These are phyloP conservation scores for Mycena polygramma DNA, from an alignment of 768 basidiomycete genomes.

Conservation along the genomic window DNA sequence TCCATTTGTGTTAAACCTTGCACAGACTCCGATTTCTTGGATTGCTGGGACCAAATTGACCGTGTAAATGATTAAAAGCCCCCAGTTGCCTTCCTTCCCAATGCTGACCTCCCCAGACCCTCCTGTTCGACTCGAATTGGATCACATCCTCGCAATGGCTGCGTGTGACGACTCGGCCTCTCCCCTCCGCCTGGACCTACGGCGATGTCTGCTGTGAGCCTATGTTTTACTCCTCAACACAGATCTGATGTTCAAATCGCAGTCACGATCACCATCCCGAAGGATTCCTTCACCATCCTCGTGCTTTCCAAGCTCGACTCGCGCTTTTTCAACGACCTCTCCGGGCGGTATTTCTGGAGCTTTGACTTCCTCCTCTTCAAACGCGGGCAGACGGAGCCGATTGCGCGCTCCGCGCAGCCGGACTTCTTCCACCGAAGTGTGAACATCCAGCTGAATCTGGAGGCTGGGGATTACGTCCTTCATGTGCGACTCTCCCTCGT, in stretches of 20 bases:
- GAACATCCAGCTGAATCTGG: slow-evolving; percentile 43
- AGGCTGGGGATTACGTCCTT: slow-evolving; percentile 47
- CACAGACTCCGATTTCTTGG: slow-evolving; percentile 27
- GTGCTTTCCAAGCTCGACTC: slow-evolving; percentile 54
- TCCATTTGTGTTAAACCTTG: background rate
- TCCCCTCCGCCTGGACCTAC: slow-evolving; percentile 41
- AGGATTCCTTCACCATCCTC: slow-evolving; percentile 48
- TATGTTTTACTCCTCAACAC: background rate
- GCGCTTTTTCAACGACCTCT: slow-evolving; percentile 50
- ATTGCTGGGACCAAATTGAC: slow-evolving; percentile 28
- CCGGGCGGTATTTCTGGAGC: slow-evolving; percentile 43
- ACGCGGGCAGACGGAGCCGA: slow-evolving; percentile 45
- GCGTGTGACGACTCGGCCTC: slow-evolving; percentile 34
- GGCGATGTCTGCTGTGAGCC: slow-evolving; percentile 46
- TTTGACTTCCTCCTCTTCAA: slow-evolving; percentile 56
- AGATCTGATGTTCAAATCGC: background rate
- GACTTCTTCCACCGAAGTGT: slow-evolving; percentile 42
- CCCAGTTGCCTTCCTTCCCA: background rate
- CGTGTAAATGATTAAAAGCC: background rate
- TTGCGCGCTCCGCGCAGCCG: slow-evolving; percentile 39
- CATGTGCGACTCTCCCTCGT: slow-evolving; percentile 38
- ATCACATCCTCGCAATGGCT: slow-evolving; percentile 44
- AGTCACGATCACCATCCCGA: slow-evolving; percentile 53
- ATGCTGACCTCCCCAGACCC: slow-evolving; percentile 18
- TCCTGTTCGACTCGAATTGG: slow-evolving; percentile 44